Base-by-base conservation (phyloP, 148 eudicot genomes). In the Diospyros lotus region DNA sequence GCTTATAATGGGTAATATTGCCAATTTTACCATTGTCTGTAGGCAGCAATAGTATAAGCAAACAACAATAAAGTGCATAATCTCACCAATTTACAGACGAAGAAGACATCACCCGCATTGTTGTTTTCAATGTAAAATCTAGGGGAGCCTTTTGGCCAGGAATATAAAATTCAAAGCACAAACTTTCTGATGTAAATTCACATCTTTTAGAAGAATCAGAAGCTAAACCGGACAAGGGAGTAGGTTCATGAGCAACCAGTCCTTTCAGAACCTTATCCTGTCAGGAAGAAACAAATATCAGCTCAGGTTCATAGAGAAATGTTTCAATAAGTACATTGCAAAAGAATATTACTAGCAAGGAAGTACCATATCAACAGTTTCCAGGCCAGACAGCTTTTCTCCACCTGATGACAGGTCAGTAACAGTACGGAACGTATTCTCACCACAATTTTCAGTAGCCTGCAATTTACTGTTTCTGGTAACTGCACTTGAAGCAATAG, bases 191-290 rank as follows among this genome's bases (percentile, higher is more conserved):
- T 51, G 77, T 83, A 46, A 68, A 50, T 76, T 84, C 80, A 39
- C 17, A 71, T 76, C 81, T 80, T 71, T 84, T 87, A 71, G 77
- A 71, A 71, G 84, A 77, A 62, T 80, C 86, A 65, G 84, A 66
- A 43, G 80, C 84, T 62, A 81, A 73, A 73, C 79, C 73, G 58
- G 93, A 84, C 75, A 76, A 9, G 51, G 41, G 76, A 77, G 85
- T 86, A 75, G 86, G 76, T 73, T 87, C 91, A 69, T 82, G 88
- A 53, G 87, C 76, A 74, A 83, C 85, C 65, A 95, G 78, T 73
- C 91, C 97, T 88, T 84, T 95, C 73, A 90, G 79, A 70, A 93
- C 97, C 82, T 89, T 89, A 76, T 89, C 96, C 99, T 95, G 74
- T 42, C 59, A 68, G 79, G 58, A 70, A 77, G 68, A 54, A 69